Base-by-base conservation (phyloP, 176 grass and related monocot genomes). In the Aegilops speltoides region DNA sequence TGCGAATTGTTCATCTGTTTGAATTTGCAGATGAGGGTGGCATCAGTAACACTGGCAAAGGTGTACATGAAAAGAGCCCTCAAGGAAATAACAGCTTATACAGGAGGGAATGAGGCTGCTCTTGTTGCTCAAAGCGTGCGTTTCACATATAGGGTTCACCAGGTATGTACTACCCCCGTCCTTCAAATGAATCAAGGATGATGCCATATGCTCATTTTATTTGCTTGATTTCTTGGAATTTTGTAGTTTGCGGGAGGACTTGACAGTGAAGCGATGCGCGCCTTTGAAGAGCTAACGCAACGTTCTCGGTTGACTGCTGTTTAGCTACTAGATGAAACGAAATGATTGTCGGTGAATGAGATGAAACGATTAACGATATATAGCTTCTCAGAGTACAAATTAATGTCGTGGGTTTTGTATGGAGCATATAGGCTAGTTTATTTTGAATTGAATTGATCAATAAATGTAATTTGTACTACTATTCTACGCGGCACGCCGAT, bases 91-190 rank as follows among this genome's bases (percentile, higher is more conserved):
- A 88, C 46, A 15, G 9, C 46, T 83, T 90, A 98, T 70, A 88
- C 84, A 3, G 78, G 76, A 76, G 84, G 73, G 16, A 79, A 75
- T 8, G 87, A 94, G 52, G 87, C 92, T 25, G 82, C 91, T 19
- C 91, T 98, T 66, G 69, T 98, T 43, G 82, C 91, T 74, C 91
- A 95, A 24, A 93, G 88, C 12, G 93, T 98, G 82, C 90, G 90
- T 15, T 98, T 98, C 87, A 89, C 88, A 2, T 98, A 98, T 37
- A 84, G 90, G 68, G 96, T 88, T 69, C 96, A 98, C 71, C 93
- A 98, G 93, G 96, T 90, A 89, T 31, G 45, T 38, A 6, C 16
- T 3, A 19, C 16, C 1, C 16, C 50, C 15, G 50, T 19, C 50
- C 50, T 19, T 54, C 50, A 6, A 54, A 54, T 54, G 50, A 54